A percentile compares a stretch with the other conserved stretches of the same genome.
phyloP scores from a whole-genome alignment of 805 yeast genomes.

The Saccharomycopsis schoenii region DNA sequence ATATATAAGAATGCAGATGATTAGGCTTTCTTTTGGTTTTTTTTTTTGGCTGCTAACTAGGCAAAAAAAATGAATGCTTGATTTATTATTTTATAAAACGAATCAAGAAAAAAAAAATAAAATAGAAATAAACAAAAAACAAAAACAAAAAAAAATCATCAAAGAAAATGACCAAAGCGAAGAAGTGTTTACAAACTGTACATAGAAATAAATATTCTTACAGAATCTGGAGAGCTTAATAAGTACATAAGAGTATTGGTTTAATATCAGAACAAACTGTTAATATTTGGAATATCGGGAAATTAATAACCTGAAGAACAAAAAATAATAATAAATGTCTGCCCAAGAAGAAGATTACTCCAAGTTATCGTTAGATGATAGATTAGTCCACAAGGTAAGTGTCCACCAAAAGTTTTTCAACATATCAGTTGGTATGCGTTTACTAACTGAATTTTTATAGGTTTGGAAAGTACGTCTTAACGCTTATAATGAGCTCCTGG shows the following conservation, averaged over 20 bases:
- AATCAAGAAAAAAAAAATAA: not conserved
- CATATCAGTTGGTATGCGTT: constrained; percentile 4
- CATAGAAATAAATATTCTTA: no score
- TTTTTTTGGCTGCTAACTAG: no score
- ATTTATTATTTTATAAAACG: not conserved
- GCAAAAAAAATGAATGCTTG: no score
- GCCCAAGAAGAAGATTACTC: constrained; percentile 45
- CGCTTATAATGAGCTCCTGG: constrained; percentile 63
- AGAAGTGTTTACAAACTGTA: no score
- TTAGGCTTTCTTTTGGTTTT: no score
- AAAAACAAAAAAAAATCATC: not conserved
- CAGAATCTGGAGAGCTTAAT: no score
- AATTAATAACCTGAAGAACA: not conserved
- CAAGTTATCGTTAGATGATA: constrained; percentile 53
- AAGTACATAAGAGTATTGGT: no score
- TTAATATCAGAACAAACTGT: no score
- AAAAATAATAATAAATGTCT: constrained; percentile 4
- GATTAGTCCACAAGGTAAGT: constrained; percentile 52
- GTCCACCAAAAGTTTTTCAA: no score
- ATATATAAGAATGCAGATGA: no score
- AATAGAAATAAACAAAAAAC: not conserved
- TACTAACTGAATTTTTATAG: not conserved
- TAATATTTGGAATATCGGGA: no score
- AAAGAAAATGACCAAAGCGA: no score
- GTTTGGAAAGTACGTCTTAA: constrained; percentile 76